phyloP scores from a whole-genome alignment of 2,329 filamentous ascomycete species.

The Podosphaera aphanis region DNA sequence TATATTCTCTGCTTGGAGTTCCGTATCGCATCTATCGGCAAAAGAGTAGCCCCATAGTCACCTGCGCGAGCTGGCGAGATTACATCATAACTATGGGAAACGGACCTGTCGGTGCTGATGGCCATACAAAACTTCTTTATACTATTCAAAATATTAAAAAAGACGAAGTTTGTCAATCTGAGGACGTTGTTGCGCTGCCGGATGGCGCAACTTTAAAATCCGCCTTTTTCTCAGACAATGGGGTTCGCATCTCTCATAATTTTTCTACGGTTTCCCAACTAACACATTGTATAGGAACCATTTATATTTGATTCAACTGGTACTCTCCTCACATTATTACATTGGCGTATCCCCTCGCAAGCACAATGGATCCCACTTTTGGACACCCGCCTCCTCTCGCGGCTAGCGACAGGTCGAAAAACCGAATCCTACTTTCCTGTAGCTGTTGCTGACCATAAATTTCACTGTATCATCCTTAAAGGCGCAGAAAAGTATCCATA shows the following conservation, averaged over 20 bases:
- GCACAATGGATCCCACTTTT: conserved; percentile 82
- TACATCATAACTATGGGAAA: conserved; percentile 95
- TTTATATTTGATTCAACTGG: conserved; percentile 91
- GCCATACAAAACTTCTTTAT: conserved; percentile 58
- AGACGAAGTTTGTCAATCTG: conserved; percentile 82
- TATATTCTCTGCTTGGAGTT: conserved; percentile 82
- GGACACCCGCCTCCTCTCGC: conserved; percentile 64
- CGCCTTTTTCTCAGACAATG: conserved; percentile 77
- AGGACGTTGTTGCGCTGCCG: conserved; percentile 71
- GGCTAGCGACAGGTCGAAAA: conserved; percentile 65
- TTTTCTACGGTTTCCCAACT: not conserved
- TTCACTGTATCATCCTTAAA: conserved; percentile 98
- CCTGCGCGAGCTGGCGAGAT: conserved; percentile 82
- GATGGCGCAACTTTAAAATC: conserved; percentile 50
- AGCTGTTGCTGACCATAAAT: conserved; percentile 71
- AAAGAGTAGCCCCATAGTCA: conserved; percentile 74
- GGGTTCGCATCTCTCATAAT: conserved; percentile 36
- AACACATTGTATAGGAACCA: conserved; percentile 37
- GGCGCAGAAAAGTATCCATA: conserved; percentile 82
- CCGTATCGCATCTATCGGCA: conserved; percentile 76
- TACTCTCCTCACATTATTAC: conserved; percentile 63
- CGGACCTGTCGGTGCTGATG: conserved; percentile 59
- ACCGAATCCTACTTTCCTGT: conserved; percentile 87
- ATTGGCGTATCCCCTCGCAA: conserved; percentile 71
- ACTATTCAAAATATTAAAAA: conserved; percentile 86